phyloP scores from a whole-genome alignment of 2,329 filamentous ascomycete genomes.

The Pestalotiopsis sp. region DNA sequence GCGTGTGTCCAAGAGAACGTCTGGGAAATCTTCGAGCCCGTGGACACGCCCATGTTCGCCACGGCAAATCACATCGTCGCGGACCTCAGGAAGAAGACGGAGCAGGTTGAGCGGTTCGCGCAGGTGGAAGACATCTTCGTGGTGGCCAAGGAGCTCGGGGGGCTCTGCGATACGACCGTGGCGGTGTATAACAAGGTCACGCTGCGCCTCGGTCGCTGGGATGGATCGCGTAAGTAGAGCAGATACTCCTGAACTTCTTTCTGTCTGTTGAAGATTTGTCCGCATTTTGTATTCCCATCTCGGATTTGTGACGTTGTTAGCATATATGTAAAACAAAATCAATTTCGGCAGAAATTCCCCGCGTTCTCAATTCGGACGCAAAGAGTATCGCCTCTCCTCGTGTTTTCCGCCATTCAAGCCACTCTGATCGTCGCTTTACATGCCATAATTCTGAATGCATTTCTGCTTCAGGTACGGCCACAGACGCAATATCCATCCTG shows the following conservation, averaged over 20 bases:
- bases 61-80: neutral
- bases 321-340: neutral
- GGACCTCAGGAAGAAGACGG: neutral
- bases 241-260: too few relatives aligned
- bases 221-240: neutral
- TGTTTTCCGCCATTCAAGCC: neutral
- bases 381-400: neutral
- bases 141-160: neutral
- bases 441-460: too few relatives aligned
- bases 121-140: constrained; percentile 1
- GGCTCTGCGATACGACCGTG: neutral
- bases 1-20: neutral
- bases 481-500: neutral
- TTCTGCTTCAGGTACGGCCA: too few relatives aligned
- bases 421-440: neutral
- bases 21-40: neutral
- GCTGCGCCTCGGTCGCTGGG: neutral
- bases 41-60: neutral
- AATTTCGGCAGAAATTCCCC: neutral
- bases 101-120: neutral
- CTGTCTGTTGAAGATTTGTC: neutral
- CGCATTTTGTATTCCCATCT: neutral
- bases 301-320: neutral
- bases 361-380: too few relatives aligned
- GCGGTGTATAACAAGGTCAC: neutral